These are phyloP conservation scores for Posidonia oceanica DNA, from an alignment of 116 monocot genomes.

Conservation along the genomic window DNA sequence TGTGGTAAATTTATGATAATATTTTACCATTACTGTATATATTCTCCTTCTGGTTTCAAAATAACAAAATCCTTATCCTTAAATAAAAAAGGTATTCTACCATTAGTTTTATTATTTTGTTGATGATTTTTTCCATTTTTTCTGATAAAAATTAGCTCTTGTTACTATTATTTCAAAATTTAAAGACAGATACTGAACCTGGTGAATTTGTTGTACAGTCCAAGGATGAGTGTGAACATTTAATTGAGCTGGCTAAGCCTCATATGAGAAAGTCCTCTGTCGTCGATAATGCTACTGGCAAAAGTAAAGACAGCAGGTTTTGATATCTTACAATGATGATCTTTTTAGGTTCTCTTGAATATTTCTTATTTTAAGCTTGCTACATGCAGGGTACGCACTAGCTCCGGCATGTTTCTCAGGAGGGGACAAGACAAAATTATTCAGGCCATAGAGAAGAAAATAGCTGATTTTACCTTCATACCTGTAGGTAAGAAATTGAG, in stretches of 20 bases:
- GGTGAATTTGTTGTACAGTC: conserved; percentile 14
- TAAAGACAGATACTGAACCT: background rate
- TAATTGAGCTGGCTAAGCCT: conserved; percentile 27
- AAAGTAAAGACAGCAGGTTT: conserved; percentile 30
- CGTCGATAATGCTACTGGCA: conserved; percentile 26
- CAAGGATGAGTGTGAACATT: conserved; percentile 31
- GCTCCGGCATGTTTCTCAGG: conserved; percentile 68
- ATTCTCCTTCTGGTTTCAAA: no score
- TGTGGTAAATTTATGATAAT: no score
- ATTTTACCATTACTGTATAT: no score
- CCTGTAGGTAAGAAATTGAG: conserved; percentile 35
- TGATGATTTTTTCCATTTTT: no score
- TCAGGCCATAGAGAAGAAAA: conserved; percentile 50
- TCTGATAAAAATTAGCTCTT: background rate
- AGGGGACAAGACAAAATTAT: conserved; percentile 57
- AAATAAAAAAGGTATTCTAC: no score
- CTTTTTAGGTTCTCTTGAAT: background rate
- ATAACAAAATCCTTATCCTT: no score
- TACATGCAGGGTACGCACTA: conserved; percentile 48
- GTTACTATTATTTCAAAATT: background rate
- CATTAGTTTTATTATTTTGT: no score
- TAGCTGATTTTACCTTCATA: conserved; percentile 70
- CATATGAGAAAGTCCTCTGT: conserved; percentile 23
- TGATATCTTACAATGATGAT: background rate
- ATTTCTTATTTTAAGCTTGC: background rate